These are phyloP conservation scores for Vaccinium vitisidaea DNA, from an alignment of 148 eudicot species.

Conservation along the genomic window DNA sequence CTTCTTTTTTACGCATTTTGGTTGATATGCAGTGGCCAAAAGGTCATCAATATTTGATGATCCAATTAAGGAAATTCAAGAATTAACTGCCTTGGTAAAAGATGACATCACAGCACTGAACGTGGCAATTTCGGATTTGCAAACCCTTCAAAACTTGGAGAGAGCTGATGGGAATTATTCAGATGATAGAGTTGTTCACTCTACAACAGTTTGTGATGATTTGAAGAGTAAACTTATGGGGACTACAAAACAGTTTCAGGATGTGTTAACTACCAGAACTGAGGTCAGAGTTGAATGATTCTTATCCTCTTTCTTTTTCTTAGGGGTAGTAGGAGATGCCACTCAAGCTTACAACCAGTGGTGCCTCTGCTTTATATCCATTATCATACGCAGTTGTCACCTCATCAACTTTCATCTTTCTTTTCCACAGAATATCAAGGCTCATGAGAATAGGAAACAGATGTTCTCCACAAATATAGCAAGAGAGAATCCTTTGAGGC, in stretches of 20 bases:
- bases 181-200: slow-evolving; percentile 62
- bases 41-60: slow-evolving; percentile 84
- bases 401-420: background rate
- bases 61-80: slow-evolving; percentile 73
- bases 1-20: background rate
- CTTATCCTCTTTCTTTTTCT: background rate
- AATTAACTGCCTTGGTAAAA: slow-evolving; percentile 60
- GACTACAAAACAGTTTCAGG: slow-evolving; percentile 77
- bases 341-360: background rate
- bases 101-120: slow-evolving; percentile 68
- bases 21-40: slow-evolving; percentile 54
- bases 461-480: slow-evolving; percentile 66
- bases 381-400: background rate
- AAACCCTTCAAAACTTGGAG: slow-evolving; percentile 60
- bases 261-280: slow-evolving; percentile 78
- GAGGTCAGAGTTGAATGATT: slow-evolving; percentile 39
- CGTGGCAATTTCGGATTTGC: slow-evolving; percentile 72
- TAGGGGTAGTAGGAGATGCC: slow-evolving; percentile 14
- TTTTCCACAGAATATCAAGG: slow-evolving; percentile 65
- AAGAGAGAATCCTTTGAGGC: slow-evolving; percentile 62
- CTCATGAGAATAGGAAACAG: slow-evolving; percentile 75
- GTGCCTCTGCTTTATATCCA: background rate
- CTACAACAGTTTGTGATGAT: slow-evolving; percentile 77
- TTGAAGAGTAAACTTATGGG: slow-evolving; percentile 80
- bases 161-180: slow-evolving; percentile 59